Evolutionary conservation across 139 green algal species (phyloP).

Genomic region (Marvania coccoides): DNA sequence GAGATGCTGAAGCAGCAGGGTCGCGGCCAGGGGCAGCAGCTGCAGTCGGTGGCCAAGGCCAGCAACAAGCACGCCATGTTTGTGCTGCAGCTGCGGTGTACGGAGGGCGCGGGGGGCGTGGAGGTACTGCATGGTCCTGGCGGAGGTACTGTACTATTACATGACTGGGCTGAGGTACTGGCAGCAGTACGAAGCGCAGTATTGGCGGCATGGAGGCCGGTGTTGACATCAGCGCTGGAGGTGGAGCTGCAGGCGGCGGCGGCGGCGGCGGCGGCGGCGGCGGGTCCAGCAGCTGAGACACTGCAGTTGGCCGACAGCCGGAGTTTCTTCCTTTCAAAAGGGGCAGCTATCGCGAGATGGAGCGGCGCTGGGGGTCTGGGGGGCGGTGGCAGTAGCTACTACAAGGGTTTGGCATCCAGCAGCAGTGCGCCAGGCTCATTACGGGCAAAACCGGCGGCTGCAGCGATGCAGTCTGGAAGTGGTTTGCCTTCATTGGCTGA

Average conservation of each 20-base stretch:
- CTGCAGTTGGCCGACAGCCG: too few species aligned
- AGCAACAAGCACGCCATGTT: constrained; percentile 19
- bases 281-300: too few species aligned
- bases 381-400: too few species aligned
- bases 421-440: too few species aligned
- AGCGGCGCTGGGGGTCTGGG: too few species aligned
- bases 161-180: constrained; percentile 12
- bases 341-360: too few species aligned
- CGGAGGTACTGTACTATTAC: constrained; percentile 19
- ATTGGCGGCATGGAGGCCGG: constrained; percentile 16
- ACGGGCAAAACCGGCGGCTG: too few species aligned
- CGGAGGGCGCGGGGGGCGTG: background rate
- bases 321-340: too few species aligned
- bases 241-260: constrained; percentile 1
- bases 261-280: background rate
- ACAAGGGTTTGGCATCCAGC: too few species aligned
- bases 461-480: too few species aligned
- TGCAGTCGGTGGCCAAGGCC: background rate
- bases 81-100: constrained; percentile 28
- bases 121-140: constrained; percentile 6
- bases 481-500: too few species aligned
- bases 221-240: constrained; percentile 1
- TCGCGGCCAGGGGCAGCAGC: background rate
- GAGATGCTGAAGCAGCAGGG: background rate
- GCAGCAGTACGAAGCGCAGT: constrained; percentile 7